phyloP scores from a whole-genome alignment of 164 flowering plant genomes.

The Protea cynaroides region DNA sequence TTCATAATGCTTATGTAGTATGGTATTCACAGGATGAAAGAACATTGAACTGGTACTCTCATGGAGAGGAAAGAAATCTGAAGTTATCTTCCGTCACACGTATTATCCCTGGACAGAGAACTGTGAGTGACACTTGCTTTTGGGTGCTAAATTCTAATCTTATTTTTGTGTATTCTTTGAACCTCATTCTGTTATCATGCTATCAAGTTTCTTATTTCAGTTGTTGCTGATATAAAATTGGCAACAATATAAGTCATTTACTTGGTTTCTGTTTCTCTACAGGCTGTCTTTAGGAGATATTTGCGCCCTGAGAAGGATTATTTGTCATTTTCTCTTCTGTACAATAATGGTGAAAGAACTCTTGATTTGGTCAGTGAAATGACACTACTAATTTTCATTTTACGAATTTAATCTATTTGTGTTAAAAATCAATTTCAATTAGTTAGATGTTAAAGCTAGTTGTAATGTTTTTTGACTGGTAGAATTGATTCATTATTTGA shows the following conservation, averaged over 20 bases:
- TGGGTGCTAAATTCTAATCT: background rate
- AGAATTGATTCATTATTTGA: no score
- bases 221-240: background rate
- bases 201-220: background rate
- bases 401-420: no score
- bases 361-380: constrained; percentile 3
- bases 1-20: background rate
- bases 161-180: no score
- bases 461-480: no score
- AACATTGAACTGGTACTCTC: constrained; percentile 1
- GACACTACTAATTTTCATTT: background rate
- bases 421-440: no score
- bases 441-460: no score
- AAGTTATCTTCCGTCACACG: background rate
- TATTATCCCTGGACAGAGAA: constrained; percentile 4
- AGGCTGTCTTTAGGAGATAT: background rate
- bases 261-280: background rate
- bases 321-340: constrained; percentile 4
- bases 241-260: background rate
- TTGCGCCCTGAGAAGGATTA: constrained; percentile 2
- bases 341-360: background rate
- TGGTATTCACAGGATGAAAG: constrained; percentile 2
- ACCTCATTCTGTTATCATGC: no score
- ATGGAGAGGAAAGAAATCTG: background rate
- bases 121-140: background rate